Percentiles rank a stretch among this genome's conserved stretches.
Evolutionary conservation across 2,329 filamentous ascomycete species (phyloP).

Genomic region (Endoconidiophora laricicola): DNA sequence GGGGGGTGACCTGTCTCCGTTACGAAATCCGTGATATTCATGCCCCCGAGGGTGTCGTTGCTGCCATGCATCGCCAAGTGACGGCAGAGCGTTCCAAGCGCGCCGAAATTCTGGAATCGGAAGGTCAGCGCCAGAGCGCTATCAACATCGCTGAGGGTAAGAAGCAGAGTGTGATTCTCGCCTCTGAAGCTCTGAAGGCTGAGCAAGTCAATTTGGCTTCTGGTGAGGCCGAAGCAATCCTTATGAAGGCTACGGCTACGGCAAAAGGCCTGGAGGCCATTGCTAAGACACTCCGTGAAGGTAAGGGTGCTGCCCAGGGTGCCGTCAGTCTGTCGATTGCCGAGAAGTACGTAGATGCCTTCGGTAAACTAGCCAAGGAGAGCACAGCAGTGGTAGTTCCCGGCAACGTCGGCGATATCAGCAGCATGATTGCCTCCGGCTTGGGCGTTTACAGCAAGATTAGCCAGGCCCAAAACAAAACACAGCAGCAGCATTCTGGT

Average conservation of each 20-base stretch:
- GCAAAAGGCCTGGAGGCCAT: slow-evolving; percentile 80
- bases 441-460: slow-evolving; percentile 94
- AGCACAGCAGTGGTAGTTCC: slow-evolving; percentile 91
- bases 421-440: slow-evolving; percentile 90
- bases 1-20: slow-evolving; percentile 88
- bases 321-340: slow-evolving; percentile 80
- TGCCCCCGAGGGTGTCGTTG: slow-evolving; percentile 80
- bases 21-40: slow-evolving; percentile 99
- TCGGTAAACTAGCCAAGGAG: slow-evolving; percentile 81
- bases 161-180: slow-evolving; percentile 93
- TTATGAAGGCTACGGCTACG: slow-evolving; percentile 71
- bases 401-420: slow-evolving; percentile 91
- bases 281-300: slow-evolving; percentile 55
- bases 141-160: slow-evolving; percentile 98
- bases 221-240: slow-evolving; percentile 88
- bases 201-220: slow-evolving; percentile 87
- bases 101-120: slow-evolving; percentile 91
- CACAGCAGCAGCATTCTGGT: slow-evolving; percentile 18
- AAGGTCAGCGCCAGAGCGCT: slow-evolving; percentile 89
- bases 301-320: slow-evolving; percentile 58
- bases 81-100: slow-evolving; percentile 95
- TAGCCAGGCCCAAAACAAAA: slow-evolving; percentile 55
- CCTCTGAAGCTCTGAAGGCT: slow-evolving; percentile 74
- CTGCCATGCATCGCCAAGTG: slow-evolving; percentile 96
- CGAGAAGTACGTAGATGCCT: slow-evolving; percentile 96